Evolutionary conservation across 148 eudicot genomes (phyloP).

Genomic region (Heliosperma pusillum): DNA sequence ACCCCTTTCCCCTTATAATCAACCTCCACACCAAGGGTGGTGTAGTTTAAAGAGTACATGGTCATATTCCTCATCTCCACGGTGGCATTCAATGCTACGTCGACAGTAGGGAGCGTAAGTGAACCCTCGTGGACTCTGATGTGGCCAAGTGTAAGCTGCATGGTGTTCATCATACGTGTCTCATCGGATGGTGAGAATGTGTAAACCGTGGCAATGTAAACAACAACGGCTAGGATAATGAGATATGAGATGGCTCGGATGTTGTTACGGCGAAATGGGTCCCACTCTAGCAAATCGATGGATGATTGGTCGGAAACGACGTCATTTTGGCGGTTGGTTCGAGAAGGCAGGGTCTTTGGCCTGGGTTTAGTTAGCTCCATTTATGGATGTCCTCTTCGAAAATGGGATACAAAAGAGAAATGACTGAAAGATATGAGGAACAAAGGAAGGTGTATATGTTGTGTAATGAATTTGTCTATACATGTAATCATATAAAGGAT

Average conservation of each 20-base stretch:
- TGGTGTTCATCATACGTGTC: conserved; percentile 43
- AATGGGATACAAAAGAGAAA: not conserved
- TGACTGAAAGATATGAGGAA: not conserved
- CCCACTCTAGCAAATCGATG: conserved; percentile 3
- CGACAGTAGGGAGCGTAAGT: conserved; percentile 29
- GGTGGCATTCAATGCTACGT: conserved; percentile 45
- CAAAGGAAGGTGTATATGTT: not conserved
- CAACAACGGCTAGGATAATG: conserved; percentile 37
- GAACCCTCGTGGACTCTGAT: conserved; percentile 42
- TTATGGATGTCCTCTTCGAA: not conserved
- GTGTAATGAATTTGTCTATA: conserved; percentile 2
- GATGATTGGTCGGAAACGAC: conserved; percentile 33
- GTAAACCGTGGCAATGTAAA: conserved; percentile 31
- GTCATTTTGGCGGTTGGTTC: conserved; percentile 32
- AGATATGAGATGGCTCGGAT: conserved; percentile 18
- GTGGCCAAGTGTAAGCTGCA: conserved; percentile 36
- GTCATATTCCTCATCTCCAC: conserved; percentile 43
- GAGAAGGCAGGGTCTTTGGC: conserved; percentile 23
- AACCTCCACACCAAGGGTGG: conserved; percentile 36
- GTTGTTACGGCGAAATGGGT: conserved; percentile 21
- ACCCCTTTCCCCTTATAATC: conserved; percentile 59
- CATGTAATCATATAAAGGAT: not conserved
- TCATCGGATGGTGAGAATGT: conserved; percentile 54
- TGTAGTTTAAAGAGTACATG: conserved; percentile 43
- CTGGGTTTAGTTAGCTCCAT: conserved; percentile 28